Percentiles rank a stretch among this genome's conserved stretches.
Conservation (phyloP, 345 rosid species). For the Euclidium syriacum region DNA sequence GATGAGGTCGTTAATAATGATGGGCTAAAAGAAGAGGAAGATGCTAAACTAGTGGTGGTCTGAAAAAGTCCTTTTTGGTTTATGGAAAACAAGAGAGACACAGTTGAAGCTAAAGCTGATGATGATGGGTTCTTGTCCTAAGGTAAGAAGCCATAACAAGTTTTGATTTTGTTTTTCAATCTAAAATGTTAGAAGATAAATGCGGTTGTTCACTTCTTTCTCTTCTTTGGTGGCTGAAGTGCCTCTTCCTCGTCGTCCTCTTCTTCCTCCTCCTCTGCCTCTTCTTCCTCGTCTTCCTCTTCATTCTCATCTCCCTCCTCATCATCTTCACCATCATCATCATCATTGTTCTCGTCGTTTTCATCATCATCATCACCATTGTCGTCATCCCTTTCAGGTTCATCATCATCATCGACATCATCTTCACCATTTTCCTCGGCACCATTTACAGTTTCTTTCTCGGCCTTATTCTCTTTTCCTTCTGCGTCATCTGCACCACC, state of each 20-base stretch:
- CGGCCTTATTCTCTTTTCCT: constrained; percentile 35
- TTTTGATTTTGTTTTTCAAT: constrained; percentile 3
- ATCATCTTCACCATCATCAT: constrained; percentile 27
- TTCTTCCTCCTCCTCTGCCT: constrained; percentile 43
- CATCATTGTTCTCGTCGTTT: neutral
- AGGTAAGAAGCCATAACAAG: constrained; percentile 13
- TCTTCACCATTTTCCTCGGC: constrained; percentile 36
- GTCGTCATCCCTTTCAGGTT: constrained; percentile 33
- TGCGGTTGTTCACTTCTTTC: constrained; percentile 63
- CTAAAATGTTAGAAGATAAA: constrained; percentile 17
- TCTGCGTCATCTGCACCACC: constrained; percentile 39
- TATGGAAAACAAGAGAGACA: constrained; percentile 14
- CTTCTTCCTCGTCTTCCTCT: constrained; percentile 36
- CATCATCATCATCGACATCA: constrained; percentile 19
- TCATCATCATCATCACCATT: constrained; percentile 43
- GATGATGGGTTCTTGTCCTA: constrained; percentile 3
- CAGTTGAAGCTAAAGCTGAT: constrained; percentile 4
- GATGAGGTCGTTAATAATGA: too few species aligned
- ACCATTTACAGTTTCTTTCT: constrained; percentile 40
- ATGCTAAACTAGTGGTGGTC: too few species aligned
- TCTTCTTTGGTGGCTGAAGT: constrained; percentile 89
- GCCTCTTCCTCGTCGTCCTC: constrained; percentile 82
- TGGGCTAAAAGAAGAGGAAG: neutral
- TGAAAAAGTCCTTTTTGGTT: constrained; percentile 10
- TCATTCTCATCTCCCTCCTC: constrained; percentile 41